phyloP scores from a whole-genome alignment of 805 yeast species.

The Yarrowia yakushimensis region DNA sequence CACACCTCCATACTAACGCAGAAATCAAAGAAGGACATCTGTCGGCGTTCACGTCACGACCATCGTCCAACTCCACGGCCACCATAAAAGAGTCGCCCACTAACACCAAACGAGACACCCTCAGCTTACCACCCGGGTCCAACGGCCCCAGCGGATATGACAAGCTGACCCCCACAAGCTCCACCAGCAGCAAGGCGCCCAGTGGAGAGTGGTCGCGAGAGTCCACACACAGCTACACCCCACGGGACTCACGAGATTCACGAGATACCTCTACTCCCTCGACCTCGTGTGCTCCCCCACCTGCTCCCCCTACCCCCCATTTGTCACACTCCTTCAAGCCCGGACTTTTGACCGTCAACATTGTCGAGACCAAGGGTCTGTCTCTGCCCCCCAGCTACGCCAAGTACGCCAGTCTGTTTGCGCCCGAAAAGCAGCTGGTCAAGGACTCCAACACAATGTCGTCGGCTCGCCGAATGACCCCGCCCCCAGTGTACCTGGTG shows the following conservation, averaged over 20 bases:
- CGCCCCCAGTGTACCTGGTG: constrained; percentile 73
- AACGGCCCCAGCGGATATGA: neutral
- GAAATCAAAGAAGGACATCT: constrained; percentile 44
- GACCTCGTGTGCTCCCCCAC: neutral
- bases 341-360: constrained; percentile 73
- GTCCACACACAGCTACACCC: constrained; percentile 14
- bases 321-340: constrained; percentile 42
- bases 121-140: neutral
- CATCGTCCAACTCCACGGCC: constrained; percentile 31
- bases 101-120: constrained; percentile 15
- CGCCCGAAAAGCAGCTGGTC: constrained; percentile 8
- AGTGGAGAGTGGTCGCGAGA: constrained; percentile 16
- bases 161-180: constrained; percentile 16
- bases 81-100: constrained; percentile 24
- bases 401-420: constrained; percentile 2
- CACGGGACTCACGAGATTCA: constrained; percentile 9
- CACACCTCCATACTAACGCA: constrained; percentile 27
- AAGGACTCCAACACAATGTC: constrained; percentile 17
- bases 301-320: neutral
- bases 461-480: constrained; percentile 1
- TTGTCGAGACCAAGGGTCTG: constrained; percentile 66
- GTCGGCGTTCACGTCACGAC: constrained; percentile 34
- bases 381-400: constrained; percentile 53
- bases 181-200: constrained; percentile 10
- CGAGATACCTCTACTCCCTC: neutral